These are phyloP conservation scores for Dactylellina parvicollis DNA, from an alignment of 2,329 filamentous ascomycete species.

Conservation along the genomic window DNA sequence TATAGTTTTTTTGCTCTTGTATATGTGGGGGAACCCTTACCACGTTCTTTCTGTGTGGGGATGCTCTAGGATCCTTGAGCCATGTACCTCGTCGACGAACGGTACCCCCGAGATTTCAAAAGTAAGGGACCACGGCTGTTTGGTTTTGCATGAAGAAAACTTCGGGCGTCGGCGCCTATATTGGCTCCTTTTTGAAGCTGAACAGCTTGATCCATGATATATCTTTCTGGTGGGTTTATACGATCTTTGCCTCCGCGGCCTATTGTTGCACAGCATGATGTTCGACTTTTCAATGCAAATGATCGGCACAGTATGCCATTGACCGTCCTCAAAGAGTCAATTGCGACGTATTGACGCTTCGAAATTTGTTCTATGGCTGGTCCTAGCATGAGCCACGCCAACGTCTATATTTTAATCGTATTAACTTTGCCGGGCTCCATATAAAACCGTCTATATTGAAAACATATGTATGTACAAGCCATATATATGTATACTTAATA, in stretches of 20 bases:
- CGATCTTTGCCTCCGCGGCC: background rate
- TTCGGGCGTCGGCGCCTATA: constrained; percentile 6
- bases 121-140: background rate
- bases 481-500: too few species aligned
- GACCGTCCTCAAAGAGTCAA: constrained; percentile 7
- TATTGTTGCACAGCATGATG: background rate
- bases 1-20: too few species aligned
- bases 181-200: background rate
- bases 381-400: too few species aligned
- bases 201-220: too few species aligned
- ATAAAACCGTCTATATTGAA: background rate
- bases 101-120: background rate
- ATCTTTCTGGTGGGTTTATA: too few species aligned
- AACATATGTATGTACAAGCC: background rate
- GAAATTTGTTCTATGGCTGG: background rate
- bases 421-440: too few species aligned
- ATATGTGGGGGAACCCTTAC: constrained; percentile 10
- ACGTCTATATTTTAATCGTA: too few species aligned
- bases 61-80: background rate
- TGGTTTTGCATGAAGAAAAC: background rate
- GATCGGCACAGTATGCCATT: background rate
- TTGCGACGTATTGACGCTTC: background rate
- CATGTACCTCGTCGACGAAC: background rate
- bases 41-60: constrained; percentile 2
- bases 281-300: background rate